These are phyloP conservation scores for Globisporangium spiculum DNA, from an alignment of 352 stramenopile species.

Conservation along the genomic window DNA sequence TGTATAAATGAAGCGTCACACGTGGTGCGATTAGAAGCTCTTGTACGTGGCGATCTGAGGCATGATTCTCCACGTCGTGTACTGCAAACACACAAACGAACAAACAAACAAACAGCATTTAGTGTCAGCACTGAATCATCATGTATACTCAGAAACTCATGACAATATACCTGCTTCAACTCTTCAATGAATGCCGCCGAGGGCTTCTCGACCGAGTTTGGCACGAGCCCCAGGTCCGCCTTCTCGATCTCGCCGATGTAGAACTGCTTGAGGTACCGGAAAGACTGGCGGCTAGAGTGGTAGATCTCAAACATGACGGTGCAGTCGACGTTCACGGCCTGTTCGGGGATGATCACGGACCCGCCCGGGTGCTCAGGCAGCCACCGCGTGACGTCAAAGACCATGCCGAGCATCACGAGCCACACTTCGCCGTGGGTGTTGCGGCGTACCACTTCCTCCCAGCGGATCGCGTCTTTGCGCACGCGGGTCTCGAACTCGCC, in stretches of 20 bases:
- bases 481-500: slow-evolving; percentile 84
- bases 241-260: slow-evolving; percentile 87
- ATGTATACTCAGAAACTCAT: too few relatives aligned
- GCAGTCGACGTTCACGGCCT: slow-evolving; percentile 87
- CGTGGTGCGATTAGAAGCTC: slow-evolving; percentile 54
- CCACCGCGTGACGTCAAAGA: slow-evolving; percentile 88
- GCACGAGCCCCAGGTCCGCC: slow-evolving; percentile 54
- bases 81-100: slow-evolving; percentile 30
- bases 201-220: slow-evolving; percentile 41
- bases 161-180: slow-evolving; percentile 51
- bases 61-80: slow-evolving; percentile 77
- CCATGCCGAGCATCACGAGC: slow-evolving; percentile 89
- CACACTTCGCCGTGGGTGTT: slow-evolving; percentile 77
- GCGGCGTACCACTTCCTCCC: slow-evolving; percentile 71
- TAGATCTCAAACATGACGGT: slow-evolving; percentile 92
- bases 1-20: slow-evolving; percentile 4
- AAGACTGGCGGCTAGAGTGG: slow-evolving; percentile 89
- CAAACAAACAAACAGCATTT: neutral
- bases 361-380: slow-evolving; percentile 85
- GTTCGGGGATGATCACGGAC: slow-evolving; percentile 76
- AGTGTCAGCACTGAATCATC: neutral
- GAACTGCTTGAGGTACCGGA: slow-evolving; percentile 90
- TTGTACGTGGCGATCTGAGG: slow-evolving; percentile 65
- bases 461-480: slow-evolving; percentile 74
- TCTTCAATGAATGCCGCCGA: slow-evolving; percentile 75